These are phyloP conservation scores for Globisporangium apiculatum DNA, from an alignment of 352 stramenopile genomes.

Conservation along the genomic window DNA sequence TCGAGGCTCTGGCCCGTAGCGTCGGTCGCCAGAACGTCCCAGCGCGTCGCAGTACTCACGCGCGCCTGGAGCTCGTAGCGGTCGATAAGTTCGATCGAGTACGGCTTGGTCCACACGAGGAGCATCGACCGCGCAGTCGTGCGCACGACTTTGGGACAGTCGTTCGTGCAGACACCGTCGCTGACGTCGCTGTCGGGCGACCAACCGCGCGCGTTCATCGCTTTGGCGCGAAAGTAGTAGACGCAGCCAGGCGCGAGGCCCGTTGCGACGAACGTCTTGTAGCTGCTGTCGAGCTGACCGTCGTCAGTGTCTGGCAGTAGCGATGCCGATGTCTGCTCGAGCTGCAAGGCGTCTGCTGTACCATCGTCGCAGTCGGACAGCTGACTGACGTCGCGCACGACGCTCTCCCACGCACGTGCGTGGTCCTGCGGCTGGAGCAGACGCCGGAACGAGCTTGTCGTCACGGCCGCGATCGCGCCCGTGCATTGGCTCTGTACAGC, in stretches of 20 bases:
- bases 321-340: too few species aligned
- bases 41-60: conserved; percentile 28
- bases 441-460: conserved; percentile 23
- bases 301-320: not conserved
- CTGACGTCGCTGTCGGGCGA: conserved; percentile 40
- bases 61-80: conserved; percentile 35
- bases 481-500: conserved; percentile 38
- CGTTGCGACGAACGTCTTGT: conserved; percentile 23
- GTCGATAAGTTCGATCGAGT: conserved; percentile 39
- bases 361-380: conserved; percentile 18
- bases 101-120: conserved; percentile 48
- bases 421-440: conserved; percentile 28
- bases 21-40: conserved; percentile 17
- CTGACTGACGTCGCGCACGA: conserved; percentile 18
- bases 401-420: conserved; percentile 24
- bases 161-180: conserved; percentile 45
- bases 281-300: conserved; percentile 5
- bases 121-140: conserved; percentile 21
- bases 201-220: conserved; percentile 40
- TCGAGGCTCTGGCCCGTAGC: conserved; percentile 18
- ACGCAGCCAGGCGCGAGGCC: conserved; percentile 33
- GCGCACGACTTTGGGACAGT: conserved; percentile 33
- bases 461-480: conserved; percentile 20
- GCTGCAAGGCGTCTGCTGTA: not conserved
- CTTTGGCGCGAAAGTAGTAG: conserved; percentile 45